phyloP scores from a whole-genome alignment of 176 grass and related monocot genomes.

The Triticum turgidum region DNA sequence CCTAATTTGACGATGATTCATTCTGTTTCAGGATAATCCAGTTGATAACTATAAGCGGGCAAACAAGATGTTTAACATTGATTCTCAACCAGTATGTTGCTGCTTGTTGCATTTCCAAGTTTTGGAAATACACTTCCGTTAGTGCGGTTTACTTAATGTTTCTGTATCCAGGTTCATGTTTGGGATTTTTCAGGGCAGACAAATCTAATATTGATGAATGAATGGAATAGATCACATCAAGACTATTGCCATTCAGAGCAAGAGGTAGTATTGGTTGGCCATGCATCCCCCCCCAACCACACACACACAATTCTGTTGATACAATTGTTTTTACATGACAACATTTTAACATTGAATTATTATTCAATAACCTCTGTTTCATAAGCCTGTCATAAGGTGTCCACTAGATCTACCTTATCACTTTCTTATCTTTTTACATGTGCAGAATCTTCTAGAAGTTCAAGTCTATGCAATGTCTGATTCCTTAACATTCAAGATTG shows the following conservation, averaged over 20 bases:
- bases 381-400: conserved; percentile 7
- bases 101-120: conserved; percentile 33
- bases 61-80: conserved; percentile 78
- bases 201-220: conserved; percentile 98
- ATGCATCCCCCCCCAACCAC: not conserved
- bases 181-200: conserved; percentile 99
- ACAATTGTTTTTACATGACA: not conserved
- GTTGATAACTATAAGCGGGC: conserved; percentile 89
- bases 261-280: conserved; percentile 61
- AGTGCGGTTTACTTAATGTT: conserved; percentile 56
- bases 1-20: conserved; percentile 19
- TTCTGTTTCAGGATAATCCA: conserved; percentile 82
- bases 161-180: conserved; percentile 78
- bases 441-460: conserved; percentile 87
- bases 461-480: conserved; percentile 88
- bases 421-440: conserved; percentile 27
- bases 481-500: conserved; percentile 51
- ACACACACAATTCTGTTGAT: not conserved
- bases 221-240: conserved; percentile 75
- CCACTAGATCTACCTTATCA: conserved; percentile 10
- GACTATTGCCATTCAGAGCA: conserved; percentile 70
- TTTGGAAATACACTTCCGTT: conserved; percentile 37
- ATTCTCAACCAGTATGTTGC: conserved; percentile 89
- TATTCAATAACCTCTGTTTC: not conserved
- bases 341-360: conserved; percentile 4